phyloP scores from a whole-genome alignment of 371 early-diverging fungal species.

The Mortierella sp. region DNA sequence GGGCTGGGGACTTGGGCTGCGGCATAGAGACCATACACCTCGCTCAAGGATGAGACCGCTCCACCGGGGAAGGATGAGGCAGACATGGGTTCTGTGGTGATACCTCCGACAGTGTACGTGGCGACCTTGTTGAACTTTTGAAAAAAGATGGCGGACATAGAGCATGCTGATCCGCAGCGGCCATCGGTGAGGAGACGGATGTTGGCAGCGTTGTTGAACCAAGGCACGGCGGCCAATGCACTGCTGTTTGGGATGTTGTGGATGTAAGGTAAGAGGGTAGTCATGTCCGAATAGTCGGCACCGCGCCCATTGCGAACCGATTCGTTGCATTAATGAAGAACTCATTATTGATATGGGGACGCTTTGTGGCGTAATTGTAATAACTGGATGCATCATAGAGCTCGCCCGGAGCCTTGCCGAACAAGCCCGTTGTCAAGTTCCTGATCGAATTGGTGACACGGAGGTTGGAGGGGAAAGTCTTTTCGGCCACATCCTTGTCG shows the following conservation, averaged over 20 bases:
- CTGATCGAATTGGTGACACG: background rate
- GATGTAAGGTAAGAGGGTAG: background rate
- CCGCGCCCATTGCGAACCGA: background rate
- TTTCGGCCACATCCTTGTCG: background rate
- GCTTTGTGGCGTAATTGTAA: background rate
- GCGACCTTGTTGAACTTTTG: background rate
- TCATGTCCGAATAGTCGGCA: background rate
- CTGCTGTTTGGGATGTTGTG: background rate
- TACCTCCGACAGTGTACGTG: background rate
- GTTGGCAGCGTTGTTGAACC: constrained; percentile 19
- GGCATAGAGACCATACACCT: background rate
- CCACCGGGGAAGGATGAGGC: background rate
- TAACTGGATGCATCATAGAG: background rate
- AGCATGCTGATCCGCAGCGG: constrained; percentile 22
- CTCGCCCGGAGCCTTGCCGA: background rate
- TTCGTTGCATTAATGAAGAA: background rate
- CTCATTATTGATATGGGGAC: background rate
- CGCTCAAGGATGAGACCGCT: background rate
- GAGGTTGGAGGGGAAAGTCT: background rate
- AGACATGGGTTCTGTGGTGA: background rate
- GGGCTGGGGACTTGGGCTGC: background rate
- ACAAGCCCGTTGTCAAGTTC: background rate
- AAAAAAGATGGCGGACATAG: constrained; percentile 8
- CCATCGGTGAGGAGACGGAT: constrained; percentile 19
- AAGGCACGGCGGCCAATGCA: background rate